A percentile compares a stretch with the other conserved stretches of the same genome.
Evolutionary conservation across 2,329 filamentous ascomycete genomes (phyloP).

Genomic region (Penicillium occitanis): DNA sequence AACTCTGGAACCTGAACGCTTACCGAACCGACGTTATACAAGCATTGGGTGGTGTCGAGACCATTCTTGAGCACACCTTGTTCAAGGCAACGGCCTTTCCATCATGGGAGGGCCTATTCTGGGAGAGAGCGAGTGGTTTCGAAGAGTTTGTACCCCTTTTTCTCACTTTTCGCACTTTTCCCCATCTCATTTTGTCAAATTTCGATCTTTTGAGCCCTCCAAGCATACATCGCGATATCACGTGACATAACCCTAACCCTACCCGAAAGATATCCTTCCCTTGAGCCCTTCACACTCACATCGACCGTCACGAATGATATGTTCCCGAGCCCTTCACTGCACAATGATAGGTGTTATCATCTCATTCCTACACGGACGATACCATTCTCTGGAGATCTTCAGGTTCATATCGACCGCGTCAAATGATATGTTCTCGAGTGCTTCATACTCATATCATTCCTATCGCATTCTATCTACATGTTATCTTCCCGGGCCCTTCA

Average conservation of each 20-base stretch:
- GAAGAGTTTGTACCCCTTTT: constrained; percentile 36
- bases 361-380: not conserved
- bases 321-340: not conserved
- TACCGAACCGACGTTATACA: constrained; percentile 98
- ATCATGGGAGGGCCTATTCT: constrained; percentile 95
- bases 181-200: constrained; percentile 2
- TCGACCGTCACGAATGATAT: no score
- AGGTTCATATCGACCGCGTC: not conserved
- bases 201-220: not conserved
- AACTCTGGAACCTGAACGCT: constrained; percentile 94
- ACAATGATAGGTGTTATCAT: not conserved
- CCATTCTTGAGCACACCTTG: constrained; percentile 91
- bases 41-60: constrained; percentile 92
- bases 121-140: constrained; percentile 68
- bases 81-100: constrained; percentile 95
- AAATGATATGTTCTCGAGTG: not conserved
- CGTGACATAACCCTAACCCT: not conserved
- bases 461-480: not conserved
- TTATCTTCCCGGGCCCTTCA: not conserved
- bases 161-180: not conserved
- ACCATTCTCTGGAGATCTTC: not conserved
- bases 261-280: not conserved
- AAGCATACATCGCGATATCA: not conserved
- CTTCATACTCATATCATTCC: not conserved
- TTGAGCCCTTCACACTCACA: not conserved